These are phyloP conservation scores for Saussurea involucrata DNA, from an alignment of 129 eudicot species.

Conservation along the genomic window DNA sequence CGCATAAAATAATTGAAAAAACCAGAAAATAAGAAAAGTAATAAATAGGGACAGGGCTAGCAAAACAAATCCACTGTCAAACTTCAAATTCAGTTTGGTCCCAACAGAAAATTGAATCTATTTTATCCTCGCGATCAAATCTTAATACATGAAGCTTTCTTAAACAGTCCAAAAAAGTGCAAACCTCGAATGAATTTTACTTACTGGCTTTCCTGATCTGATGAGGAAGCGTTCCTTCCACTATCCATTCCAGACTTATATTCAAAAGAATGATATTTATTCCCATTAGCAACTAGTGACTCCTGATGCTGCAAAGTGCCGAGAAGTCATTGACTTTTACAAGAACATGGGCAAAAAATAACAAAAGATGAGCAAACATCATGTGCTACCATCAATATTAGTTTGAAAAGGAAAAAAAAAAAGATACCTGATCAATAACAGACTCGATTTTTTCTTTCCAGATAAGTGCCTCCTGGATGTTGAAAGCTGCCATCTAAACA, in stretches of 20 bases:
- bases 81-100: not conserved
- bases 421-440: constrained; percentile 88
- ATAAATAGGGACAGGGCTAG: constrained; percentile 11
- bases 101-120: not conserved
- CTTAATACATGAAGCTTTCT: not conserved
- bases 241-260: constrained; percentile 84
- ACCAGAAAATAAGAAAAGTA: not conserved
- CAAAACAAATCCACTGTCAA: not conserved
- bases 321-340: constrained; percentile 14
- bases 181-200: constrained; percentile 26
- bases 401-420: constrained; percentile 14
- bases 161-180: constrained; percentile 1
- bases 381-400: constrained; percentile 12
- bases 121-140: not conserved
- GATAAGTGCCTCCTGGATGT: constrained; percentile 96
- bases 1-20: not conserved
- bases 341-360: not conserved
- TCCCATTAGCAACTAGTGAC: constrained; percentile 79
- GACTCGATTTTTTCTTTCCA: constrained; percentile 99
- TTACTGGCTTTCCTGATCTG: constrained; percentile 99
- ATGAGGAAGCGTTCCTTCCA: constrained; percentile 79
- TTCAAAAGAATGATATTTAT: constrained; percentile 81
- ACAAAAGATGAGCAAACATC: constrained; percentile 3
- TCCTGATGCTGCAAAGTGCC: constrained; percentile 78
- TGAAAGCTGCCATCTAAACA: constrained; percentile 94